A percentile compares a stretch with the other conserved stretches of the same genome.
Evolutionary conservation across 2,329 filamentous ascomycete genomes (phyloP).

Genomic region (Phialophora expanda): DNA sequence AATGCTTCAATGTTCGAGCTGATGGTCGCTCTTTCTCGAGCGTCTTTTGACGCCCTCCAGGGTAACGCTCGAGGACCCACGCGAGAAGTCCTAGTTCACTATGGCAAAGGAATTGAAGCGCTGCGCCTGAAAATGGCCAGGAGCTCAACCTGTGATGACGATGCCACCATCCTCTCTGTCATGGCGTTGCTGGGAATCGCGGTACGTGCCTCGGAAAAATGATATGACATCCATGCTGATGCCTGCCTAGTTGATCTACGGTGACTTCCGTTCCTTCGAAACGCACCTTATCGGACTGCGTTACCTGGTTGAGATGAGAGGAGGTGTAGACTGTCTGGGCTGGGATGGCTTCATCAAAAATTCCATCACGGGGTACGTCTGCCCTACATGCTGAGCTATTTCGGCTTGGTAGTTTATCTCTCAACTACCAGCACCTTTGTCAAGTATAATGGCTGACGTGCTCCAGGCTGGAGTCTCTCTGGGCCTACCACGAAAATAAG

Average conservation of each 20-base stretch:
- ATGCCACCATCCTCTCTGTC: conserved; percentile 20
- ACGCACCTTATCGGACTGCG: conserved; percentile 19
- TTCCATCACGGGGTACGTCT: conserved; percentile 17
- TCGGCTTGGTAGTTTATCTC: not conserved
- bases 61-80: conserved; percentile 11
- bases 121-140: conserved; percentile 20
- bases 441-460: conserved; percentile 2
- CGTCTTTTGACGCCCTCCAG: conserved; percentile 5
- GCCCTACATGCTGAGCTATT: not conserved
- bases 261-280: conserved; percentile 18
- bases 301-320: conserved; percentile 19
- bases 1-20: conserved; percentile 23
- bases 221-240: not conserved
- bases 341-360: conserved; percentile 25
- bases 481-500: conserved; percentile 21
- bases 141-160: conserved; percentile 15
- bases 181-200: conserved; percentile 20
- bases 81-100: conserved; percentile 17
- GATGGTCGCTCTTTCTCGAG: conserved; percentile 19
- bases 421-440: not conserved
- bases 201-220: conserved; percentile 8
- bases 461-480: conserved; percentile 19
- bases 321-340: conserved; percentile 22
- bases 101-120: conserved; percentile 19
- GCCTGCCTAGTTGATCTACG: conserved; percentile 13